A percentile compares a stretch with the other conserved stretches of the same genome.
Conservation (phyloP, 192 early-diverging fungal genomes). For the Coemansia brasiliensis region DNA sequence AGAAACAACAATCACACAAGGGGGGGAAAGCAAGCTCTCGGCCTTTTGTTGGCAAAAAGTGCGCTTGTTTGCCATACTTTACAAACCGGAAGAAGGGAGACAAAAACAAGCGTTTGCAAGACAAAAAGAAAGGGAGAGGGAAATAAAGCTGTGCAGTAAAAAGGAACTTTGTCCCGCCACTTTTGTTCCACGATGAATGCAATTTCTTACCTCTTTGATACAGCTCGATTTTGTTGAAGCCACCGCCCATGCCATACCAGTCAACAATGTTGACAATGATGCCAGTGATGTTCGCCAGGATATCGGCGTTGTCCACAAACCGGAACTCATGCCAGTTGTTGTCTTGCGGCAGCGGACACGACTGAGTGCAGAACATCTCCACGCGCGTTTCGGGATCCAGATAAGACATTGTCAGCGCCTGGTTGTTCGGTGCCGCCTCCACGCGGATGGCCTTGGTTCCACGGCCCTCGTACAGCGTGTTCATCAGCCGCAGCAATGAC, state of each 20-base stretch:
- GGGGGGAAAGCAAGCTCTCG: no score
- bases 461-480: slow-evolving; percentile 57
- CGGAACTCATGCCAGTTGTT: slow-evolving; percentile 53
- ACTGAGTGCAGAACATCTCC: slow-evolving; percentile 35
- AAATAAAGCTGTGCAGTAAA: neutral
- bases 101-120: neutral
- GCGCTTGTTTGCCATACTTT: no score
- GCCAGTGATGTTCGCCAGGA: slow-evolving; percentile 50
- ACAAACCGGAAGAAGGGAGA: no score
- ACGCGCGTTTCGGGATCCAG: slow-evolving; percentile 58
- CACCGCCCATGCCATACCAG: slow-evolving; percentile 59
- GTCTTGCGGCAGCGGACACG: slow-evolving; percentile 44
- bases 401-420: slow-evolving; percentile 62
- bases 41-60: no score
- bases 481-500: slow-evolving; percentile 65
- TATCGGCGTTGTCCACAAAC: slow-evolving; percentile 48
- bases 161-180: neutral
- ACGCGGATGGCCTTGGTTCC: slow-evolving; percentile 71
- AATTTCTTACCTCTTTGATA: slow-evolving; percentile 49
- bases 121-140: neutral
- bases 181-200: neutral
- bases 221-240: slow-evolving; percentile 52
- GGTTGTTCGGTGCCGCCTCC: slow-evolving; percentile 59
- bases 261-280: slow-evolving; percentile 61
- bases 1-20: slow-evolving; percentile 13